Conservation (phyloP, 2,329 filamentous ascomycete genomes). For the Nemania diffusa region DNA sequence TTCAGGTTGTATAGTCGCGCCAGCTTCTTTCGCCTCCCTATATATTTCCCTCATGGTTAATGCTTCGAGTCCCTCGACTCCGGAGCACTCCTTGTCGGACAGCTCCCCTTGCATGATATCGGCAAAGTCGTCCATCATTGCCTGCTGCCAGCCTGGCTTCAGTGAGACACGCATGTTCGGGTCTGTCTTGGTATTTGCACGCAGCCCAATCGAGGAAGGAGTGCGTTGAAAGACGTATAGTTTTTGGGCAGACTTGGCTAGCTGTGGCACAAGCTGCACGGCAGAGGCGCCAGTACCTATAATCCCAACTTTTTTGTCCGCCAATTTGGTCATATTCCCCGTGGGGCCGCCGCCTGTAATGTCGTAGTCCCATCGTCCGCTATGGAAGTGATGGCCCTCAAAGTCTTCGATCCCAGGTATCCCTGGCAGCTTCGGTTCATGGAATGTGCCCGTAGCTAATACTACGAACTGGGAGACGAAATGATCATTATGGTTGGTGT, state of each 20-base stretch:
- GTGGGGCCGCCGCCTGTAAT: neutral
- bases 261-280: neutral
- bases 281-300: conserved; percentile 4
- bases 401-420: neutral
- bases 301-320: conserved; percentile 2
- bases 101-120: neutral
- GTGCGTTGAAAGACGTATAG: conserved; percentile 7
- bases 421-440: conserved; percentile 2
- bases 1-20: neutral
- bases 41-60: neutral
- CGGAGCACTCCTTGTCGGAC: neutral
- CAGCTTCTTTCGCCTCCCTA: neutral
- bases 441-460: conserved; percentile 1
- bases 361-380: conserved; percentile 12
- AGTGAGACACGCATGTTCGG: neutral
- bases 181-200: neutral
- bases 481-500: conserved; percentile 1
- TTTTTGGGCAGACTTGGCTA: conserved; percentile 4
- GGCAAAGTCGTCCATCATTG: neutral
- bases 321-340: neutral
- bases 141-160: neutral
- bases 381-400: conserved; percentile 9
- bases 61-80: neutral
- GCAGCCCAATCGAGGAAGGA: neutral
- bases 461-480: conserved; percentile 8